phyloP scores from a whole-genome alignment of 352 stramenopile genomes.

The Pythium aphanidermatum region DNA sequence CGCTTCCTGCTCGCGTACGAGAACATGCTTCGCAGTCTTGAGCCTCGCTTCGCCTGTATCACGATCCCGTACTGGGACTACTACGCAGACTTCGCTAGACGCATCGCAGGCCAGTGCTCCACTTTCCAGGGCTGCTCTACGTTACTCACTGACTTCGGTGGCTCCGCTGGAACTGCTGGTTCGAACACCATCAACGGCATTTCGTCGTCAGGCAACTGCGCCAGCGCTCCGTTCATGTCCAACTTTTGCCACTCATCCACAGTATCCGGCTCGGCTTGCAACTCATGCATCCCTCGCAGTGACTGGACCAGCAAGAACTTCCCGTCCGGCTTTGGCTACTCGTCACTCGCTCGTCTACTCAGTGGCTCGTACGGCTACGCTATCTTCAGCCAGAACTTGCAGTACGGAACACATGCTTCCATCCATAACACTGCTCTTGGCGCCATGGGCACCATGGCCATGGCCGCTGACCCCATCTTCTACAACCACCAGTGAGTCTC shows the following conservation, averaged over 20 bases:
- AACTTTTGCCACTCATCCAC: slow-evolving; percentile 54
- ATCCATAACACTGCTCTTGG: slow-evolving; percentile 53
- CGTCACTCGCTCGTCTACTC: slow-evolving; percentile 35
- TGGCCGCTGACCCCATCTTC: slow-evolving; percentile 64
- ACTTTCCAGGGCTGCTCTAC: slow-evolving; percentile 48
- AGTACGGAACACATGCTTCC: slow-evolving; percentile 55
- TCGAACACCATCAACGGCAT: slow-evolving; percentile 23
- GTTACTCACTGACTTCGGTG: slow-evolving; percentile 60
- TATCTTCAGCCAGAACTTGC: slow-evolving; percentile 50
- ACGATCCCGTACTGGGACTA: slow-evolving; percentile 81
- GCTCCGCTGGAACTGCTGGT: slow-evolving; percentile 18
- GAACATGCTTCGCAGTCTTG: slow-evolving; percentile 66
- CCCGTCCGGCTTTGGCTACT: slow-evolving; percentile 57
- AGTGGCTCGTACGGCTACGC: slow-evolving; percentile 37
- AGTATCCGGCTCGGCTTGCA: slow-evolving; percentile 24
- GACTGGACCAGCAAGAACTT: slow-evolving; percentile 33
- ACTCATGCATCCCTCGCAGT: slow-evolving; percentile 47
- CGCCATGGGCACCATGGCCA: slow-evolving; percentile 33
- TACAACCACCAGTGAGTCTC: slow-evolving; percentile 70
- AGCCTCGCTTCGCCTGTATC: slow-evolving; percentile 47
- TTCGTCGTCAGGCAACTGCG: slow-evolving; percentile 17
- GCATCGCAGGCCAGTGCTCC: slow-evolving; percentile 25
- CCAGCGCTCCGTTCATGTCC: slow-evolving; percentile 10
- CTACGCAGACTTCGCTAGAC: slow-evolving; percentile 56
- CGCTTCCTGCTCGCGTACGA: slow-evolving; percentile 68